Conservation (phyloP, 192 early-diverging fungal species). For the Coemansia sp. region DNA sequence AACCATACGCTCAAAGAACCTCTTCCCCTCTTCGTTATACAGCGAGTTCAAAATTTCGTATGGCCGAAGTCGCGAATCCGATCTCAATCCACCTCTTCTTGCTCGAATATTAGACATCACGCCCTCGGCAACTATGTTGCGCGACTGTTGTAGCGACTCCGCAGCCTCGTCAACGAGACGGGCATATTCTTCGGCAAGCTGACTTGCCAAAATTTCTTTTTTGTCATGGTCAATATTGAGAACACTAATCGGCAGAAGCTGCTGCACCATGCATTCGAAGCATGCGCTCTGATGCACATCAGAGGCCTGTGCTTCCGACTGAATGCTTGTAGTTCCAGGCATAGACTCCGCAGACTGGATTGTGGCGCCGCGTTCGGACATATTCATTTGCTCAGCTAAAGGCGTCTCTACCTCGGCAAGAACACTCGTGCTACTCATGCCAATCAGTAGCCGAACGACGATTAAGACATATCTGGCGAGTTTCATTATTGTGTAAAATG, state of each 20-base stretch:
- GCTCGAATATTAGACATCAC: constrained; percentile 31
- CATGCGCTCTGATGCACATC: constrained; percentile 9
- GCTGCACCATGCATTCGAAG: constrained; percentile 22
- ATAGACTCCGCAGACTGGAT: background rate
- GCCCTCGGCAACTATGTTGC: constrained; percentile 5
- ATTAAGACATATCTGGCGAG: constrained; percentile 4
- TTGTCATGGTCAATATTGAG: background rate
- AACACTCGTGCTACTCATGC: constrained; percentile 7
- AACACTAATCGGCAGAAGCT: constrained; percentile 13
- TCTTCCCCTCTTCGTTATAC: constrained; percentile 22
- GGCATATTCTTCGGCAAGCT: constrained; percentile 15
- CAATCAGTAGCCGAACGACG: constrained; percentile 7
- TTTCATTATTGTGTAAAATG: background rate
- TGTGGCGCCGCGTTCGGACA: constrained; percentile 6
- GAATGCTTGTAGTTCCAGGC: background rate
- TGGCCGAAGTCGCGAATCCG: constrained; percentile 18
- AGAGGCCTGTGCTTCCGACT: background rate
- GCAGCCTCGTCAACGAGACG: constrained; percentile 27
- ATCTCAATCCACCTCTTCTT: constrained; percentile 3
- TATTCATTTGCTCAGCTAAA: background rate
- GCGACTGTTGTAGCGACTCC: constrained; percentile 10
- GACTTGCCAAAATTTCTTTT: background rate
- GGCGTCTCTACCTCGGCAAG: background rate
- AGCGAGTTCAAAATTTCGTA: constrained; percentile 10
- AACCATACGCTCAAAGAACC: constrained; percentile 34